Conservation (phyloP, 441 rosid genomes). For the Populus hybrid region DNA sequence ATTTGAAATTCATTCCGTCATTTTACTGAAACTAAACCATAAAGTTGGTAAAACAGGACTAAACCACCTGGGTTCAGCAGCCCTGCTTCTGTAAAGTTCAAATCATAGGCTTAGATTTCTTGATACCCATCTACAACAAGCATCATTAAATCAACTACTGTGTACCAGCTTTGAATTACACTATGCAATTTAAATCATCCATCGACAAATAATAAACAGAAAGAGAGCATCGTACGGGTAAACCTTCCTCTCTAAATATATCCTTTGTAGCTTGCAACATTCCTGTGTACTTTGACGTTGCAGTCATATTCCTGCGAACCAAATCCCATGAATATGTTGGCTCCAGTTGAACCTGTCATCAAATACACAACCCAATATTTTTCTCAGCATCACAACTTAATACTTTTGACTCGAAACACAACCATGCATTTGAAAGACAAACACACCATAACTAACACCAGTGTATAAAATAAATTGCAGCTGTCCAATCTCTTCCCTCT, state of each 20-base stretch:
- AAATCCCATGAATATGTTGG: slow-evolving; percentile 83
- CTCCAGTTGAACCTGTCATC: slow-evolving; percentile 84
- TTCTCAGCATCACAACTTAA: slow-evolving; percentile 3
- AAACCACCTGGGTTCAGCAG: not conserved
- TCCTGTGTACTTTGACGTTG: slow-evolving; percentile 81
- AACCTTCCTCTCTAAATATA: slow-evolving; percentile 88
- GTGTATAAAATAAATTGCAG: not conserved
- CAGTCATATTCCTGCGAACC: slow-evolving; percentile 39
- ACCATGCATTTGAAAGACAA: not conserved
- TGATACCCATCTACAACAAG: too few species aligned
- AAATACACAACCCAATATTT: slow-evolving; percentile 28
- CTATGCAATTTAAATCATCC: slow-evolving; percentile 3
- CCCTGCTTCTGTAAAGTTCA: not conserved
- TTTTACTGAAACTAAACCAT: not conserved
- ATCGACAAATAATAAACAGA: slow-evolving; percentile 2
- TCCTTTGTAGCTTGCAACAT: slow-evolving; percentile 85
- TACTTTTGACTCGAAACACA: not conserved
- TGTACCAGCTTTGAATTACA: not conserved
- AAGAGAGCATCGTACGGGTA: slow-evolving; percentile 47
- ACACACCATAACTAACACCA: not conserved
- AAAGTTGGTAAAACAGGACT: not conserved
- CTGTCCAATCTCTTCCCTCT: not conserved
- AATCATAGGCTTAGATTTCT: not conserved
- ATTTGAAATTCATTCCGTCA: not conserved
- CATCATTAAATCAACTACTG: not conserved